Conservation (phyloP, 2,329 filamentous ascomycete species). For the Fusarium beomiforme region DNA sequence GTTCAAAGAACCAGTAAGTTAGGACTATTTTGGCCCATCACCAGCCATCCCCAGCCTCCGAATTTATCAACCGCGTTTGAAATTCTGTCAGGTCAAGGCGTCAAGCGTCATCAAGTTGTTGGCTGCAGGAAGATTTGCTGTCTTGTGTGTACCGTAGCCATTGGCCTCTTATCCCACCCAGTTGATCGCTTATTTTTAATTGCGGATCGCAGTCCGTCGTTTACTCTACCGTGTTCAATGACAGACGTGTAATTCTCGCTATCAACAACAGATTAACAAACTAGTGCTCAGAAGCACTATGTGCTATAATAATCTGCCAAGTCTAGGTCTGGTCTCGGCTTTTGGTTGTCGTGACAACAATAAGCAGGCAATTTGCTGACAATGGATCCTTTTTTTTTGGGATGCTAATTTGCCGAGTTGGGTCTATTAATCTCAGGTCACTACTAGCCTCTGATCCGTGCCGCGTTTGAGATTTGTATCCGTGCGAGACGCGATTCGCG, state of each 20-base stretch:
- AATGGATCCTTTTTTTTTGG: constrained; percentile 14
- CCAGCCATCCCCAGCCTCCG: constrained; percentile 21
- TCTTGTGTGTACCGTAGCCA: background rate
- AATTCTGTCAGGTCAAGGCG: background rate
- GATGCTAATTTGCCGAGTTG: constrained; percentile 20
- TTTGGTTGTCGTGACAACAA: constrained; percentile 42
- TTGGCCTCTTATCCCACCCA: constrained; percentile 9
- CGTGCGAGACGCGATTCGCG: constrained; percentile 3
- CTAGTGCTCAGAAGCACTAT: background rate
- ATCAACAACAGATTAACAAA: constrained; percentile 23
- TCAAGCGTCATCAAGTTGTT: constrained; percentile 14
- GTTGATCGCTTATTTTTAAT: constrained; percentile 24
- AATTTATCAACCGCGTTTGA: constrained; percentile 17
- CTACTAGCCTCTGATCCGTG: constrained; percentile 22
- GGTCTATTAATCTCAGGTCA: constrained; percentile 20
- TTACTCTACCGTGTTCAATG: constrained; percentile 11
- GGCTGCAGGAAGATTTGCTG: constrained; percentile 24
- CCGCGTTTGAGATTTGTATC: constrained; percentile 9
- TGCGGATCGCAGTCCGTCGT: background rate
- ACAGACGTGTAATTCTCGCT: constrained; percentile 1
- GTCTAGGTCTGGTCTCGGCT: constrained; percentile 24
- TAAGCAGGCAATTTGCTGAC: constrained; percentile 21
- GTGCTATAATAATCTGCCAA: constrained; percentile 29
- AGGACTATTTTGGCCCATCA: constrained; percentile 4
- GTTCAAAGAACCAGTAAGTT: constrained; percentile 20